Evolutionary conservation across 805 yeast genomes (phyloP).

Genomic region (Metschnikowia kunwiensis): DNA sequence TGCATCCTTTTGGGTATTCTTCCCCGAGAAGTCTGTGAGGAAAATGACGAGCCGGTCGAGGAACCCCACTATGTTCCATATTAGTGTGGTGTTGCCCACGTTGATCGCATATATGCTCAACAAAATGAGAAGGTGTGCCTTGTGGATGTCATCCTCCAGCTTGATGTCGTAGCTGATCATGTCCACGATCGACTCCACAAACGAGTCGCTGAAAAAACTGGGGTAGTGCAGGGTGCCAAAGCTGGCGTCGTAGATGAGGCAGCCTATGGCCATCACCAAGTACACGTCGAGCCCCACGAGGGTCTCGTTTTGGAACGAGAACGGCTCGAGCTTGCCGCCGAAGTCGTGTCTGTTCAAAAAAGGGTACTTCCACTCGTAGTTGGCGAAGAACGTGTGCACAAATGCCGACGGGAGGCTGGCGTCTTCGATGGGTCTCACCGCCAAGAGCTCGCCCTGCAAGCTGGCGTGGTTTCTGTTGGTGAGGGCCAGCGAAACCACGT

Average conservation of each 20-base stretch:
- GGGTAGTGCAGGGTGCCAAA: slow-evolving; percentile 23
- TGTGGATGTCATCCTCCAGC: slow-evolving; percentile 25
- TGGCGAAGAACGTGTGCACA: slow-evolving; percentile 35
- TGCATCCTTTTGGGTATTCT: background rate
- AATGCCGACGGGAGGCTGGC: slow-evolving; percentile 31
- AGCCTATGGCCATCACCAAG: slow-evolving; percentile 38
- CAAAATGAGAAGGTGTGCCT: slow-evolving; percentile 30
- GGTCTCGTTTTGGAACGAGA: slow-evolving; percentile 33
- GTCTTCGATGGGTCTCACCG: slow-evolving; percentile 30
- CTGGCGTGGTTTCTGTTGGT: slow-evolving; percentile 2
- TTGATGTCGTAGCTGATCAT: slow-evolving; percentile 28
- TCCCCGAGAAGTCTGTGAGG: slow-evolving; percentile 15
- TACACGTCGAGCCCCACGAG: slow-evolving; percentile 38
- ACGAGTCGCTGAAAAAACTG: slow-evolving; percentile 30
- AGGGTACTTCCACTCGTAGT: slow-evolving; percentile 36
- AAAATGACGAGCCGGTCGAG: slow-evolving; percentile 25
- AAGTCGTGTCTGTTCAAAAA: slow-evolving; percentile 27
- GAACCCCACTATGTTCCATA: slow-evolving; percentile 38
- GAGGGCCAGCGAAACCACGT: slow-evolving; percentile 11
- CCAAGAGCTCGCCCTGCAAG: slow-evolving; percentile 34
- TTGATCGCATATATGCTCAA: slow-evolving; percentile 31
- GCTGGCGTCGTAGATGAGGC: slow-evolving; percentile 33
- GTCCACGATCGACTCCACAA: slow-evolving; percentile 34
- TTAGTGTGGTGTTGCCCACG: slow-evolving; percentile 25
- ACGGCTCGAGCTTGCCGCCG: slow-evolving; percentile 21